Base-by-base conservation (phyloP, 2,329 filamentous ascomycete species). In the Aschersonia sp. region DNA sequence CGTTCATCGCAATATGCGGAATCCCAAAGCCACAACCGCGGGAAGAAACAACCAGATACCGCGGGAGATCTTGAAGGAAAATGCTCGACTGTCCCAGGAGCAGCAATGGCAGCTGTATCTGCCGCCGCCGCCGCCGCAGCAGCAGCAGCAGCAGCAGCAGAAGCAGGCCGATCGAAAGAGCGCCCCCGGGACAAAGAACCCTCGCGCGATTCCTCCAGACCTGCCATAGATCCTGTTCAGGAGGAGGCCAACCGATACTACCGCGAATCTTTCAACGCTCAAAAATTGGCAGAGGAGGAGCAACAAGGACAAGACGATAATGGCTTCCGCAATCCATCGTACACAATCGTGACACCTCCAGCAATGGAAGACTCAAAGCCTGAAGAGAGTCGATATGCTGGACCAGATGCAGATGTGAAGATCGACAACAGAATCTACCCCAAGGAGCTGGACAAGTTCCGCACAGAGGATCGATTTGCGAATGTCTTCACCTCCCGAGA, bases 371-470 rank as follows among this genome's bases (percentile, higher is more conserved):
- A 67, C 62, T 60, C 2, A 55, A 61, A 9, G 37, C 50, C 10
- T 46, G 52, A 4, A 67, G 68, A 72, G 60, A 71, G 68, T 47
- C 69, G 62, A 7, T 83, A 75, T 49, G 75, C 73, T 52, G 73
- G 62, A 6, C 79, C 79, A 2, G 68, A 83, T 55, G 79, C 79
- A n/a, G 79, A 83, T 58, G 77, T 82, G 47, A 68, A 65, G 46
- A 73, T 81, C 50, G 78, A 82, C 57, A 73, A 79, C 54, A 62
- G 74, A 50, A 69, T 81, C 51, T 66, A 70, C 47, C 79, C 79
- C 5, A 59, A 60, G 41, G 73, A 81, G 32, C 60, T 78, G 47
- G 52, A 60, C 49, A 60, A 58, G 42, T 66, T 70, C 57, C 54
- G 59, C 8, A 55, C 60, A 14, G 52, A 44, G 14, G 52, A 51